Percentiles rank a stretch among this genome's conserved stretches.
phyloP scores from a whole-genome alignment of 352 stramenopile species.

The Phytophthora chlamydospora region DNA sequence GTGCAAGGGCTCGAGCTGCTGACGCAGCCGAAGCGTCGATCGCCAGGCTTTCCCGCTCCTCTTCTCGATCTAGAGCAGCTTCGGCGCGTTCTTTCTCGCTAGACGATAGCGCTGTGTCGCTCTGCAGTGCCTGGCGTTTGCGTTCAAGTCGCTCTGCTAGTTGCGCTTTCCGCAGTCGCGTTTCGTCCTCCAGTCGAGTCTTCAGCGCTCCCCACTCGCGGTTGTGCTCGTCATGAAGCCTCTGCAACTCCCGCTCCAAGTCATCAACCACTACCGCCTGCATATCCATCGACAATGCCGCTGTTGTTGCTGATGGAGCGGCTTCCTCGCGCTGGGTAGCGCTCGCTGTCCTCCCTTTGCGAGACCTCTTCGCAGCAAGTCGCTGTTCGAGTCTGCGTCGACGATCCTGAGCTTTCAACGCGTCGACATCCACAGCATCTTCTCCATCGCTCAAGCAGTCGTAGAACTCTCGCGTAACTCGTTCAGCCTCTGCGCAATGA shows the following conservation, averaged over 20 bases:
- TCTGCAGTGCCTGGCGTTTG: constrained; percentile 33
- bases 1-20: constrained; percentile 15
- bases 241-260: constrained; percentile 29
- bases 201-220: constrained; percentile 40
- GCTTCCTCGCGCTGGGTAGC: neutral
- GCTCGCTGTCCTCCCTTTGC: constrained; percentile 1
- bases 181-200: constrained; percentile 39
- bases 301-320: neutral
- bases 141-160: constrained; percentile 41
- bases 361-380: constrained; percentile 21
- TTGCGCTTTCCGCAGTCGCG: constrained; percentile 33
- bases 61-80: constrained; percentile 29
- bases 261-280: constrained; percentile 21
- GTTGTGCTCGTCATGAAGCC: constrained; percentile 42
- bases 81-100: constrained; percentile 13
- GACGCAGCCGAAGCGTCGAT: constrained; percentile 29
- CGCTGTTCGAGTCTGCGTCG: constrained; percentile 33
- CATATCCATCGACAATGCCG: constrained; percentile 4
- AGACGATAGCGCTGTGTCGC: constrained; percentile 14
- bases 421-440: constrained; percentile 22
- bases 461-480: constrained; percentile 36
- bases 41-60: constrained; percentile 7
- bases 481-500: constrained; percentile 35
- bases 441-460: constrained; percentile 6
- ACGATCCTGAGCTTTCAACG: constrained; percentile 15